Evolutionary conservation across 2,329 filamentous ascomycete genomes (phyloP), one percentile per base, ranked within the genome.

Genomic region (Neopestalotiopsis rosae): DNA sequence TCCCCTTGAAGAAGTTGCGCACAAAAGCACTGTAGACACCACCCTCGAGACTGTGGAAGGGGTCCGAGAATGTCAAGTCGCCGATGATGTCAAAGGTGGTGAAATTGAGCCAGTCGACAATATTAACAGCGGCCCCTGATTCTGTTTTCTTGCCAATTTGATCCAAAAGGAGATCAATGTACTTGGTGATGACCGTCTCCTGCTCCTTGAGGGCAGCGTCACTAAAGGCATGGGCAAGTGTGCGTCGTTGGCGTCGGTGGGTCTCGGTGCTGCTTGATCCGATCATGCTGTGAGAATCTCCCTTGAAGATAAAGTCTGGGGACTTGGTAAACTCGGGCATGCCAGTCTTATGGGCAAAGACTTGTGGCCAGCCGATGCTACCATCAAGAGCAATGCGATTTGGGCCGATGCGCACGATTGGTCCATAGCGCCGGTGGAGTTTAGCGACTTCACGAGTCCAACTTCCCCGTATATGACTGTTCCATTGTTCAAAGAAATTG

Each of bases 181-280:
- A 78, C 30, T 70, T 69, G 24, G 67, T 67, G 59, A 81, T 77
- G 56, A 79, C 71, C 9, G 74, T 74, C 69, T 80, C 77, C 71
- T 81, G 79, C 65, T 77, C 78, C 28, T 76, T 72, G 76, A 81
- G 74, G 67, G 77, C 69, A 62, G 73, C 65, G 62, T 78, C 72
- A 64, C 72, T 72, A 69, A 81, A 81, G 24, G 76, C 79, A 61
- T 78, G 76, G 1, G 76, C 73, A 66, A 81, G 72, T 2, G 73
- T 72, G 34, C 75, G 63, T 24, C 77, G 67, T 20, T 52, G 45
- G n/a, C 45, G 45, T 14, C 45, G 45, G 7, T 52, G 45, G 17
- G 7, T 52, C 20, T 52, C 45, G 6, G 45, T 52, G 17, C 1
- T 24, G 9, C 45, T n/a, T 52, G 45, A n/a, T 52, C 45, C 45